These are phyloP conservation scores for Prunus armeniaca DNA, from an alignment of 306 rosid genomes.

Conservation along the genomic window DNA sequence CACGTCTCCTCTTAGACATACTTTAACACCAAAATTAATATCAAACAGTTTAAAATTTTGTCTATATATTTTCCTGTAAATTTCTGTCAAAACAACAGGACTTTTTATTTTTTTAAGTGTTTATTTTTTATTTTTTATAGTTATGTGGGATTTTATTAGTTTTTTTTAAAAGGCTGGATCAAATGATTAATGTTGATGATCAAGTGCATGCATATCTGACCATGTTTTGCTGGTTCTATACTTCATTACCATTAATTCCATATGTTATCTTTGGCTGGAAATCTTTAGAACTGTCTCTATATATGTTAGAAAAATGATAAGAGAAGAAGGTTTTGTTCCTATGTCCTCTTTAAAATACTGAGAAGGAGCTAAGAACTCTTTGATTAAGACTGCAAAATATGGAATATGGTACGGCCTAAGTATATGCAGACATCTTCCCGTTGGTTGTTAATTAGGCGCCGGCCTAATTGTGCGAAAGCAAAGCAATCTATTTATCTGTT, in stretches of 20 bases:
- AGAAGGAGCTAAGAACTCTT: background rate
- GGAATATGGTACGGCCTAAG: background rate
- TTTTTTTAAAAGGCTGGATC: background rate
- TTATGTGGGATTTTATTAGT: background rate
- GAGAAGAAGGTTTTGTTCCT: background rate
- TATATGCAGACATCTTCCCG: background rate
- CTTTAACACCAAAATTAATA: too few relatives aligned
- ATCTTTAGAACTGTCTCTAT: background rate
- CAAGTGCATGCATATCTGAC: background rate
- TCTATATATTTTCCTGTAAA: too few relatives aligned
- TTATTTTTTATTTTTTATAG: background rate
- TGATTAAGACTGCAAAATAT: background rate
- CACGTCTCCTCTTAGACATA: too few relatives aligned
- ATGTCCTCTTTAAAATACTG: too few relatives aligned
- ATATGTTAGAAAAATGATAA: too few relatives aligned
- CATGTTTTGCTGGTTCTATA: background rate
- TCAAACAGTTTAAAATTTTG: too few relatives aligned
- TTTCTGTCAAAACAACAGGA: too few relatives aligned
- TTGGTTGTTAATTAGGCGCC: background rate
- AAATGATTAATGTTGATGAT: background rate
- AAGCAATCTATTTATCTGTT: background rate
- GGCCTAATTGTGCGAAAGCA: background rate
- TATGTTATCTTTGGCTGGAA: background rate
- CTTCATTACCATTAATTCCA: background rate
- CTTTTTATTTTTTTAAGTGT: too few relatives aligned